Conservation (phyloP, 1,139 yeast species). For the Hyphopichia khmerensis region DNA sequence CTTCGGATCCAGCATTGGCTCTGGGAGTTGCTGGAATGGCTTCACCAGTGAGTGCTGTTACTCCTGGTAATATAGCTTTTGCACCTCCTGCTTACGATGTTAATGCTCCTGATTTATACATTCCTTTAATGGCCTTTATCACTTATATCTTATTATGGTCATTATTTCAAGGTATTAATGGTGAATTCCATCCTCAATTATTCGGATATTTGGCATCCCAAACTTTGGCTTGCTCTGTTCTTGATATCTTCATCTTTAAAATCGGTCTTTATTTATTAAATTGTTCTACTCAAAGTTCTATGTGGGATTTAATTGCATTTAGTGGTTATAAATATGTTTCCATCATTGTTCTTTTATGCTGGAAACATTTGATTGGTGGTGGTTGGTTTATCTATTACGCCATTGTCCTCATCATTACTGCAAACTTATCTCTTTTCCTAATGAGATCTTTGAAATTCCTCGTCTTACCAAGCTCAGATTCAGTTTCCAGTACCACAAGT, state of each 20-base stretch:
- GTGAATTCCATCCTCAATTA: conserved; percentile 90
- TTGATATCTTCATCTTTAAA: conserved; percentile 57
- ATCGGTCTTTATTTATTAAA: conserved; percentile 45
- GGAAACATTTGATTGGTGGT: conserved; percentile 41
- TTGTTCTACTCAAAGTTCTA: conserved; percentile 53
- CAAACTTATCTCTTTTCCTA: conserved; percentile 64
- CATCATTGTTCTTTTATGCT: conserved; percentile 53
- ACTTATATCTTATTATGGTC: conserved; percentile 88
- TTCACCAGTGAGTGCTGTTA: conserved; percentile 12
- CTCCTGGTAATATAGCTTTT: conserved; percentile 41
- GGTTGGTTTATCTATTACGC: conserved; percentile 39
- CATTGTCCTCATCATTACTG: conserved; percentile 41
- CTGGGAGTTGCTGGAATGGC: conserved; percentile 10
- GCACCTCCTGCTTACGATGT: conserved; percentile 79
- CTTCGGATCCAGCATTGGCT: conserved; percentile 22
- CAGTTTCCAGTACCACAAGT: conserved; percentile 38
- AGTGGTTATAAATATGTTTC: conserved; percentile 95
- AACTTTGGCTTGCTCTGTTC: conserved; percentile 75
- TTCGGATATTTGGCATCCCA: conserved; percentile 90
- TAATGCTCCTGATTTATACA: conserved; percentile 95
- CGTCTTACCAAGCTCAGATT: conserved; percentile 57
- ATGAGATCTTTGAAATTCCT: conserved; percentile 83
- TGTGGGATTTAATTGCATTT: conserved; percentile 85
- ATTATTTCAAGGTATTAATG: conserved; percentile 80
- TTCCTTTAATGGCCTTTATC: conserved; percentile 89